These are phyloP conservation scores for Pisolithus tinctorius DNA, from an alignment of 768 basidiomycete species.

Conservation along the genomic window DNA sequence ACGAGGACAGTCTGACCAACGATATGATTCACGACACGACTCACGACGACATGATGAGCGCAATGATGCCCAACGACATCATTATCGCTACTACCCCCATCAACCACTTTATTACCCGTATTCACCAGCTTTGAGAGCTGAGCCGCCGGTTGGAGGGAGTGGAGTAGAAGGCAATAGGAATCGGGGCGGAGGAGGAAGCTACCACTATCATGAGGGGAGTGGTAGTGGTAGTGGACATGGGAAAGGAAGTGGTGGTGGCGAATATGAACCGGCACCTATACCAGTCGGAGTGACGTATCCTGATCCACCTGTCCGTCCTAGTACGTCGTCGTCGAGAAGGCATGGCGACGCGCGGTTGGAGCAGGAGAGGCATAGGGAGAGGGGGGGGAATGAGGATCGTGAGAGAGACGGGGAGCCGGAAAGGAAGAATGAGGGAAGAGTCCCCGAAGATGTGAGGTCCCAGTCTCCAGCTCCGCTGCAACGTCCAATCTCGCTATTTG, in stretches of 20 bases:
- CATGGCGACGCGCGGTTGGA: not conserved
- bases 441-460: constrained; percentile 8
- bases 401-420: not conserved
- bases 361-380: not conserved
- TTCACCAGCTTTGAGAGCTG: constrained; percentile 8
- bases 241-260: not conserved
- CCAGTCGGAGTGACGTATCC: constrained; percentile 23
- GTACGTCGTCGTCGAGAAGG: constrained; percentile 17
- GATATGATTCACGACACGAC: no score
- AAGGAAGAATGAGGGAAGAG: constrained; percentile 3
- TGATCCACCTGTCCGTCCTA: constrained; percentile 17
- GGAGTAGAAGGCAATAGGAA: constrained; percentile 1
- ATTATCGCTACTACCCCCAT: not conserved
- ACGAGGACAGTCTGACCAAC: no score
- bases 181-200: no score
- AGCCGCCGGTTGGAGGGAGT: constrained; percentile 2
- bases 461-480: constrained; percentile 23
- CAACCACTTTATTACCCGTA: not conserved
- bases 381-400: not conserved
- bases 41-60: no score
- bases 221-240: constrained; percentile 7
- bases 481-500: constrained; percentile 27
- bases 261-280: constrained; percentile 21
- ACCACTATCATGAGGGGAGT: no score
- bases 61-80: not conserved